Percentiles rank a stretch among this genome's conserved stretches.
These are phyloP conservation scores for Cladosporium cucumerinum DNA, from an alignment of 2,329 filamentous ascomycete species.

Conservation along the genomic window DNA sequence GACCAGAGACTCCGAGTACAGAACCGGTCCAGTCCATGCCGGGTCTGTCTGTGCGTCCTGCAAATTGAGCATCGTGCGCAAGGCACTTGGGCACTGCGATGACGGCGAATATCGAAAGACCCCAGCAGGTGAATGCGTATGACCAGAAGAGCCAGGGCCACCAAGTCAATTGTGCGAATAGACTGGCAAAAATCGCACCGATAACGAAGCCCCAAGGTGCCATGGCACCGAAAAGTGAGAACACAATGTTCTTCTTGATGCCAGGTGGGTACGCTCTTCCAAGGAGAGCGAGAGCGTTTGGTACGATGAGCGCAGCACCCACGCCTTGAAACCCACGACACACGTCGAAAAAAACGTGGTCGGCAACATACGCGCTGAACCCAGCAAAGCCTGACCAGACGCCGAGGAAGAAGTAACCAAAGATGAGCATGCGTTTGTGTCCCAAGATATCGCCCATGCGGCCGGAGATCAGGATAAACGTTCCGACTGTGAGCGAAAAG, in stretches of 20 bases:
- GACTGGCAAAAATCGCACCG: conserved; percentile 33
- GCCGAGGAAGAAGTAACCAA: conserved; percentile 41
- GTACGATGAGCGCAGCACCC: conserved; percentile 36
- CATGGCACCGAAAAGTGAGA: conserved; percentile 37
- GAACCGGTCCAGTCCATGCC: conserved; percentile 30
- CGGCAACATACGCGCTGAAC: conserved; percentile 36
- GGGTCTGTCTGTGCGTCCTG: conserved; percentile 16
- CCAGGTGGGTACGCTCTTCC: conserved; percentile 35
- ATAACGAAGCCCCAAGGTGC: conserved; percentile 37
- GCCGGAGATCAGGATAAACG: conserved; percentile 45
- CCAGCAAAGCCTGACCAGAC: conserved; percentile 41
- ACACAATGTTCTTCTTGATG: conserved; percentile 39
- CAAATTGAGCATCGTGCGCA: conserved; percentile 22
- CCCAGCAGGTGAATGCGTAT: conserved; percentile 28
- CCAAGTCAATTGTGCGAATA: conserved; percentile 35
- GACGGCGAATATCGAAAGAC: conserved; percentile 24
- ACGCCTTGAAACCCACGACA: conserved; percentile 42
- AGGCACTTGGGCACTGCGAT: conserved; percentile 29
- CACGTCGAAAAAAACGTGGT: conserved; percentile 35
- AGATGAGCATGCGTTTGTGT: conserved; percentile 41
- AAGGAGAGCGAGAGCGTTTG: conserved; percentile 39
- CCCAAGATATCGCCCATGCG: conserved; percentile 45
- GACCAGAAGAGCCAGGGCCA: conserved; percentile 37
- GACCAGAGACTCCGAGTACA: conserved; percentile 29
- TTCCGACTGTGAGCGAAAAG: conserved; percentile 44